Conservation (phyloP, 1,284 basidiomycete species). For the Ustilago nuda region DNA sequence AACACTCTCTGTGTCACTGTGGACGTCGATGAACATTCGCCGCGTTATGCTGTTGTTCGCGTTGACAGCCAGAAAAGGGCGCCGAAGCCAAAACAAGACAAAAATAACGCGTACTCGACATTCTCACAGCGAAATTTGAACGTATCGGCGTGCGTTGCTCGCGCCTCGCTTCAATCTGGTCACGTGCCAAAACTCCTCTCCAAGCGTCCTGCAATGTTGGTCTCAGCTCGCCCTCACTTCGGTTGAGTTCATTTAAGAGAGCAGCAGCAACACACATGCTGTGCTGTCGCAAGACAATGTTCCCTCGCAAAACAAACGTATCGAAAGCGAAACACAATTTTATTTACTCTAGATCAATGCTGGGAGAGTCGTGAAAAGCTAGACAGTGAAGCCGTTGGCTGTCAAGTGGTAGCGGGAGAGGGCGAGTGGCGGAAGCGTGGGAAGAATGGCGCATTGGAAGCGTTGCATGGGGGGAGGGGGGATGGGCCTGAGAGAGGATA, state of each 20-base stretch:
- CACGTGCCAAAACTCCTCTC: constrained; percentile 21
- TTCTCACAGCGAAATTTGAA: not conserved
- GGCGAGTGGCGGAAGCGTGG: not conserved
- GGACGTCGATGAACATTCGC: not conserved
- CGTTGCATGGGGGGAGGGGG: not conserved
- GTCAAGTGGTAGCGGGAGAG: not conserved
- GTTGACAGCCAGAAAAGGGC: not conserved
- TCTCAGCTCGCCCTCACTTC: not conserved
- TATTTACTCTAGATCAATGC: constrained; percentile 21
- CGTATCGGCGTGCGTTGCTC: not conserved
- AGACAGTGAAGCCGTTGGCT: not conserved
- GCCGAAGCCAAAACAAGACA: constrained; percentile 1
- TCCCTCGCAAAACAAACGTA: not conserved
- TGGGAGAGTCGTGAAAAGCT: constrained; percentile 22
- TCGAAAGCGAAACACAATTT: not conserved
- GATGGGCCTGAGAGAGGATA: not conserved
- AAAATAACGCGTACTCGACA: not conserved
- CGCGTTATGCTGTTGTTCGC: not conserved
- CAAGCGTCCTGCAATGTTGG: not conserved
- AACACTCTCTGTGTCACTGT: constrained; percentile 1
- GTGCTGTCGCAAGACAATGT: not conserved
- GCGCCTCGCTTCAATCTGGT: constrained; percentile 20
- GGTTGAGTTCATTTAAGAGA: not conserved
- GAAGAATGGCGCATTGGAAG: not conserved
- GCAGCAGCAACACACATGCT: not conserved